Evolutionary conservation across 805 yeast genomes (phyloP).

Genomic region (Lachancea quebecensis): DNA sequence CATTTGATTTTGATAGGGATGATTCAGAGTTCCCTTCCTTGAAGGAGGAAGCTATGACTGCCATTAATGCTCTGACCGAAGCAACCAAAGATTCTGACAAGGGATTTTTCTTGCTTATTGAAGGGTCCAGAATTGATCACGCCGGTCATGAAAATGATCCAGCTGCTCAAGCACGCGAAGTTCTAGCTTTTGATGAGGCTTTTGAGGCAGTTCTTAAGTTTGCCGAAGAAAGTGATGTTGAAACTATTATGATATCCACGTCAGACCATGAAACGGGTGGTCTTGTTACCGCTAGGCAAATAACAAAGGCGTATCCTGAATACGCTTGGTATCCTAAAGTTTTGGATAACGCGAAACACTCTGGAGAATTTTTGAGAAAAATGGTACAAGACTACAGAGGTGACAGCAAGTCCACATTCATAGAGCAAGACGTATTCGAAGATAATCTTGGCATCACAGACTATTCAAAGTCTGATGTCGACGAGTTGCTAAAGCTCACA

Average conservation of each 20-base stretch:
- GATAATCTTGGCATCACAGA: slow-evolving; percentile 62
- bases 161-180: slow-evolving; percentile 89
- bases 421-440: slow-evolving; percentile 48
- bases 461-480: slow-evolving; percentile 48
- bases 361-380: slow-evolving; percentile 62
- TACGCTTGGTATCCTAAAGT: slow-evolving; percentile 84
- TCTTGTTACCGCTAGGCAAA: slow-evolving; percentile 76
- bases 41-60: slow-evolving; percentile 70
- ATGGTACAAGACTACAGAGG: slow-evolving; percentile 37
- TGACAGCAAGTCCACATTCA: slow-evolving; percentile 34
- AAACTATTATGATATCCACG: slow-evolving; percentile 73
- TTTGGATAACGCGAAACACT: slow-evolving; percentile 59
- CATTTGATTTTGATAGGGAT: slow-evolving; percentile 76
- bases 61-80: slow-evolving; percentile 56
- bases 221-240: slow-evolving; percentile 60
- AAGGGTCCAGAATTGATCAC: slow-evolving; percentile 92
- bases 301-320: slow-evolving; percentile 65
- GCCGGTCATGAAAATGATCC: slow-evolving; percentile 95
- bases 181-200: slow-evolving; percentile 78
- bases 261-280: slow-evolving; percentile 98
- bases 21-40: slow-evolving; percentile 59
- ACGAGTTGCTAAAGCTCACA: slow-evolving; percentile 32
- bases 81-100: slow-evolving; percentile 68
- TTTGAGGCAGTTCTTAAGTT: slow-evolving; percentile 67
- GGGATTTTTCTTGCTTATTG: slow-evolving; percentile 82